Base-by-base conservation (phyloP, 2,329 filamentous ascomycete species). In the Trichothecium sympodiale region DNA sequence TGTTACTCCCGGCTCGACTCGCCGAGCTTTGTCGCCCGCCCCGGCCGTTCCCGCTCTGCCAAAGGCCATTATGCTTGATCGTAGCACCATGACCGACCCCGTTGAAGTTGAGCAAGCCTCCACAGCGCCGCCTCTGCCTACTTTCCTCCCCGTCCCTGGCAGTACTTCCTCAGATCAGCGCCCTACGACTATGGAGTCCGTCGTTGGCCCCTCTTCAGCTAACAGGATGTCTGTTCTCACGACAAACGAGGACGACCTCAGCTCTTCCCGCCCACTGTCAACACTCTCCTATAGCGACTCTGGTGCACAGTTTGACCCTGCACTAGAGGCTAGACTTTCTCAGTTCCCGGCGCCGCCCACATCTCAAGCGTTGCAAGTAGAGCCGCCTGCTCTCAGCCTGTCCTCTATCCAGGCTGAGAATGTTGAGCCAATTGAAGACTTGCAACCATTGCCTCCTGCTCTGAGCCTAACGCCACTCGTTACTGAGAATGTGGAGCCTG, bases 81-180 rank as follows among this genome's bases (percentile, higher is more conserved):
- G 62, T 26, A 63, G 67, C 17, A 70, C 67, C 46, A 77, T 80
- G 69, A 79, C 75, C 0, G 74, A 80, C 6, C 65, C 71, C 1
- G 58, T 76, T 38, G 61, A 60, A 28, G 54, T 67, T 17, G 16
- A 29, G 38, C 23, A 41, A 48, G 2, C 34, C 14, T 33, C 14
- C 17, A 30, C 20, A 28, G 23, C 17, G 17, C 16, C 5, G 27
- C 25, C n/a, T 15, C 8, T 25, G 16, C 29, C 31, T 17, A 41
- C 47, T 18, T 26, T 40, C 23, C 43, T 16, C 5, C 46, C 49
- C 13, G 46, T 47, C 8, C 54, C 50, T 38, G 53, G 51, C 12
- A 44, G 51, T 7, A 44, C 48, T 28, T 34, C 45, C 6, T 16
- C 29, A 8, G 49, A 25, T 10, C 6, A 53, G 10, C 56, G 64